Conservation (phyloP, 768 basidiomycete species). For the Lyophyllum shimeji region DNA sequence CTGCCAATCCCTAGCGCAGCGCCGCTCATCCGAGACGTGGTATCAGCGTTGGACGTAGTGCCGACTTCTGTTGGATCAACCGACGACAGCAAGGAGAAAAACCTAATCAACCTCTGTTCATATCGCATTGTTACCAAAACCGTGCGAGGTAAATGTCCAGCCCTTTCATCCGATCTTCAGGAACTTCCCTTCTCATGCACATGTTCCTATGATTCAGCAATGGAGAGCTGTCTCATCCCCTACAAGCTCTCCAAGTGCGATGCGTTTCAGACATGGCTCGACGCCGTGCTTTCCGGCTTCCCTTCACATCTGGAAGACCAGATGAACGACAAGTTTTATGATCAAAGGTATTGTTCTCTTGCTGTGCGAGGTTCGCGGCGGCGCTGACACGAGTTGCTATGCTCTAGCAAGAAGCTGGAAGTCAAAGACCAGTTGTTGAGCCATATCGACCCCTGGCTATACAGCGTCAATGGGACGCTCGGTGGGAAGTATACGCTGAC, state of each 20-base stretch:
- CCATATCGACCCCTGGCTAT: slow-evolving; percentile 13
- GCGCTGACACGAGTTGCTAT: neutral
- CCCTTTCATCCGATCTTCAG: neutral
- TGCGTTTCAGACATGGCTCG: slow-evolving; percentile 40
- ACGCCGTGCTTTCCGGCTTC: slow-evolving; percentile 18
- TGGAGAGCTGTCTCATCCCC: slow-evolving; percentile 46
- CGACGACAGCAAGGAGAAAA: slow-evolving; percentile 12
- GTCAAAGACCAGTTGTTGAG: slow-evolving; percentile 10
- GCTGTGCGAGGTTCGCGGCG: neutral
- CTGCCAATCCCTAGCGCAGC: slow-evolving; percentile 12
- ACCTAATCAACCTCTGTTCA: slow-evolving; percentile 36
- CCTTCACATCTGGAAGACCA: slow-evolving; percentile 11
- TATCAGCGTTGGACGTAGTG: slow-evolving; percentile 22
- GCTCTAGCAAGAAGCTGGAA: slow-evolving; percentile 11
- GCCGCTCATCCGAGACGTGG: slow-evolving; percentile 29
- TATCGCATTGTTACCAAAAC: slow-evolving; percentile 39
- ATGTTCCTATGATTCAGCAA: slow-evolving; percentile 26
- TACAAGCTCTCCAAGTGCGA: slow-evolving; percentile 36
- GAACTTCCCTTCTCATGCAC: neutral
- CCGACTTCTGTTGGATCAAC: slow-evolving; percentile 13
- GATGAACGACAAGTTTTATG: slow-evolving; percentile 13
- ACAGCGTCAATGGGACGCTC: slow-evolving; percentile 2
- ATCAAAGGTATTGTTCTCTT: slow-evolving; percentile 9
- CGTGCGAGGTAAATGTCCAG: slow-evolving; percentile 31
- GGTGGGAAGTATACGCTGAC: slow-evolving; percentile 4